Conservation (phyloP, 306 rosid genomes). For the Acacia crassicarpa region DNA sequence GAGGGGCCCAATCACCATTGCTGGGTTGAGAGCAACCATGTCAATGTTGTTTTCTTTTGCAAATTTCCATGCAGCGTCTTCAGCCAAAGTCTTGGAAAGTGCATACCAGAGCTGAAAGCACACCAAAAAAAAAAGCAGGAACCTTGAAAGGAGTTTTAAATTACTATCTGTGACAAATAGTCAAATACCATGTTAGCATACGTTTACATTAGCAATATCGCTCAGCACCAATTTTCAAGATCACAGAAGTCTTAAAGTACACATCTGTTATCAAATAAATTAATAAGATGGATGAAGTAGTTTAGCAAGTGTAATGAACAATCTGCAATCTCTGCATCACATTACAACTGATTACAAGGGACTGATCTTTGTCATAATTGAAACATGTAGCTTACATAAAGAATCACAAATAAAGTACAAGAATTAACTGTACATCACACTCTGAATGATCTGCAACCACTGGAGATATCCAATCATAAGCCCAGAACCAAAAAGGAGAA, state of each 20-base stretch:
- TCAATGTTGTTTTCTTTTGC: constrained; percentile 70
- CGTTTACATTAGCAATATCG: neutral
- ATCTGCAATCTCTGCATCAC: neutral
- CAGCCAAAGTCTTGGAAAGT: constrained; percentile 87
- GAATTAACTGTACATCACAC: neutral
- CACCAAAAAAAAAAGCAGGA: neutral
- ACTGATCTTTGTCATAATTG: neutral
- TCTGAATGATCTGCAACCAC: neutral
- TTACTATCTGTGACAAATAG: neutral
- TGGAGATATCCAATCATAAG: neutral
- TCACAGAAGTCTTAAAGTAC: neutral
- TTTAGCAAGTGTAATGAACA: neutral
- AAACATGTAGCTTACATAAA: neutral
- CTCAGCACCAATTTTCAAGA: neutral
- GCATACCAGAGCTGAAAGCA: constrained; percentile 65
- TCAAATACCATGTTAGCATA: neutral
- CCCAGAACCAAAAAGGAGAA: neutral
- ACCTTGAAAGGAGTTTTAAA: neutral
- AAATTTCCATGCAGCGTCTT: constrained; percentile 88
- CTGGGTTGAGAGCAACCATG: constrained; percentile 69
- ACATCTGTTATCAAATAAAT: neutral
- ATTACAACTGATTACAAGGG: neutral
- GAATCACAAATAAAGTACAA: neutral
- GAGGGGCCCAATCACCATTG: constrained; percentile 78
- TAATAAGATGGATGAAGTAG: neutral